Conservation (phyloP, 495 filamentous ascomycete species). For the Collariella sp. region DNA sequence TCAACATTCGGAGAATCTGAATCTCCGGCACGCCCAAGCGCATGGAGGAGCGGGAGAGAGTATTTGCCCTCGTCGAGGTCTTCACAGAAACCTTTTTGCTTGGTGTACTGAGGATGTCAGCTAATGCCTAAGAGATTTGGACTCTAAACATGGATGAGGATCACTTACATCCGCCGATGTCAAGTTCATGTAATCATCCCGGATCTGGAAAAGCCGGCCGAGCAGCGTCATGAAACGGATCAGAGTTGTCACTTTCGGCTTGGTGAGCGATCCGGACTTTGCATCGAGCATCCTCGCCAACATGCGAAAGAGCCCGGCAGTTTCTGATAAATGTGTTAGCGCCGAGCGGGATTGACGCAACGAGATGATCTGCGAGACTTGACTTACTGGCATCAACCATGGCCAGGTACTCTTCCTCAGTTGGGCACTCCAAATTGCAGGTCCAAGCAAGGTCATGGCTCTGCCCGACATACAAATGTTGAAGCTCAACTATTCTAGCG, state of each 20-base stretch:
- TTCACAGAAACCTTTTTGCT: constrained; percentile 48
- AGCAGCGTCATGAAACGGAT: constrained; percentile 60
- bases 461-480: constrained; percentile 77
- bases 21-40: neutral
- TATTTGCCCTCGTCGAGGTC: constrained; percentile 53
- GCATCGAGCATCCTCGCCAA: constrained; percentile 79
- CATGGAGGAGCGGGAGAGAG: constrained; percentile 42
- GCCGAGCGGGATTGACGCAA: neutral
- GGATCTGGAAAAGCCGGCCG: constrained; percentile 78
- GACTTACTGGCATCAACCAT: constrained; percentile 69
- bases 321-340: neutral
- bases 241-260: constrained; percentile 37
- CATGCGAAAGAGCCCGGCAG: constrained; percentile 59
- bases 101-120: constrained; percentile 30
- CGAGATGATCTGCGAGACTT: neutral
- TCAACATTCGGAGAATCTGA: neutral
- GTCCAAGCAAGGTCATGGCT: constrained; percentile 89
- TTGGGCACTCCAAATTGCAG: constrained; percentile 70
- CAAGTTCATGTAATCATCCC: constrained; percentile 83
- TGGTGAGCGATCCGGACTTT: constrained; percentile 44
- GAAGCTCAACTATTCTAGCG: constrained; percentile 52
- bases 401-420: constrained; percentile 79
- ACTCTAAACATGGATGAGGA: neutral
- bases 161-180: constrained; percentile 8
- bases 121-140: neutral